These are phyloP conservation scores for Candida dubliniensis DNA, from an alignment of 1,139 yeast genomes.

Conservation along the genomic window DNA sequence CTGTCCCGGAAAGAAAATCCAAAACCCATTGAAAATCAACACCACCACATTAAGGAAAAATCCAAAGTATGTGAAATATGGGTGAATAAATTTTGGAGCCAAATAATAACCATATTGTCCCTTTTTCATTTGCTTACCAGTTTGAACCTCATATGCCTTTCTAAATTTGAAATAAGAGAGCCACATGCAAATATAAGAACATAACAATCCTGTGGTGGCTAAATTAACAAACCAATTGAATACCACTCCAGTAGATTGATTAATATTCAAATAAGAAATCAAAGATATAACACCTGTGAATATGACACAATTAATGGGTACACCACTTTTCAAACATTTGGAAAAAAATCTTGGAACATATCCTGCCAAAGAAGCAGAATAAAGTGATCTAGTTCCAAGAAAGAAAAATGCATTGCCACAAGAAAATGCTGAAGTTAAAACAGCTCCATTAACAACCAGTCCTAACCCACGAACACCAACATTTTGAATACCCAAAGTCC, in stretches of 20 bases:
- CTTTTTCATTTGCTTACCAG: conserved; percentile 24
- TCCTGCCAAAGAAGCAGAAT: conserved; percentile 39
- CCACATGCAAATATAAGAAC: conserved; percentile 53
- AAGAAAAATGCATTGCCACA: conserved; percentile 40
- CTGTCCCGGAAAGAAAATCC: conserved; percentile 43
- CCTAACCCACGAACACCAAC: conserved; percentile 40
- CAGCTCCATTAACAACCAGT: conserved; percentile 35
- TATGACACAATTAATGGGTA: conserved; percentile 35
- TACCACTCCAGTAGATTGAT: conserved; percentile 28
- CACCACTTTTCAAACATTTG: conserved; percentile 34
- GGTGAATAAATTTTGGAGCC: conserved; percentile 31
- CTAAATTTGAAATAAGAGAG: conserved; percentile 44
- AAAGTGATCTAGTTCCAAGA: conserved; percentile 37
- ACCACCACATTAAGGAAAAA: conserved; percentile 25
- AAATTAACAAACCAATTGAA: conserved; percentile 42
- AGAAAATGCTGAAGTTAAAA: conserved; percentile 39
- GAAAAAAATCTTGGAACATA: conserved; percentile 37
- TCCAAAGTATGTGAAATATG: conserved; percentile 37
- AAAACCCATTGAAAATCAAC: conserved; percentile 41
- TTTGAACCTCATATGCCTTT: conserved; percentile 33
- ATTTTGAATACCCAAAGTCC: conserved; percentile 39
- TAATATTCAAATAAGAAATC: conserved; percentile 32
- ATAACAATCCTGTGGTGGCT: conserved; percentile 53
- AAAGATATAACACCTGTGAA: conserved; percentile 23
- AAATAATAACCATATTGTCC: conserved; percentile 24